A percentile compares a stretch with the other conserved stretches of the same genome.
Evolutionary conservation across 495 filamentous ascomycete genomes (phyloP).

Genomic region (Talaromyces thailandensis): DNA sequence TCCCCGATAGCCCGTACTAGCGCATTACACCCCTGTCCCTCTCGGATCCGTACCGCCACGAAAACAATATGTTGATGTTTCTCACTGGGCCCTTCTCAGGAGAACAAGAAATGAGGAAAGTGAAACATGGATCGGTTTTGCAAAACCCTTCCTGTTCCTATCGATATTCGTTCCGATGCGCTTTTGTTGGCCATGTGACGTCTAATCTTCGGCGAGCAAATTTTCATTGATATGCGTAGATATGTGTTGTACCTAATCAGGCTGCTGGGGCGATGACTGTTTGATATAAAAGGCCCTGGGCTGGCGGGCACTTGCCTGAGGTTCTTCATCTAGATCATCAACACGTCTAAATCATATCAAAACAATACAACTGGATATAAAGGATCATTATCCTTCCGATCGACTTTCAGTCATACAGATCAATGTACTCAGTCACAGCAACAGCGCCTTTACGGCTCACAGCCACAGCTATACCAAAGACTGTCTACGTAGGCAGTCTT

Average conservation of each 20-base stretch:
- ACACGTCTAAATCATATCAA: neutral
- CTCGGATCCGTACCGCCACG: neutral
- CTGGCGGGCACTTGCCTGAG: neutral
- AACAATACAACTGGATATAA: neutral
- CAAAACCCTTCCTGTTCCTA: neutral
- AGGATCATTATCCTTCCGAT: neutral
- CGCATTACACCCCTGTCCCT: neutral
- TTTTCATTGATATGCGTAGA: neutral
- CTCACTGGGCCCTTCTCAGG: too few relatives aligned
- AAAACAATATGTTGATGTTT: neutral
- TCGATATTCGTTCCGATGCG: neutral
- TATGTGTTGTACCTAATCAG: neutral
- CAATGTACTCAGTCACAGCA: slow-evolving; percentile 11
- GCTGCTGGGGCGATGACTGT: neutral
- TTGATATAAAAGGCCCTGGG: slow-evolving; percentile 5
- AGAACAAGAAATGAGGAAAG: neutral
- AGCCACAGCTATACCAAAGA: slow-evolving; percentile 9
- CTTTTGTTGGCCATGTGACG: slow-evolving; percentile 3
- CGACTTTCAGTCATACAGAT: neutral
- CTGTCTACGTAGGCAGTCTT: neutral
- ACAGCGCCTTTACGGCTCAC: slow-evolving; percentile 26
- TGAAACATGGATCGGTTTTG: neutral
- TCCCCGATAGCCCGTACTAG: neutral
- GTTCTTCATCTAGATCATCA: neutral
- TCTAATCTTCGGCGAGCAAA: neutral